Conservation (phyloP, 139 green algal species). For the Diplosphaera chodatii region DNA sequence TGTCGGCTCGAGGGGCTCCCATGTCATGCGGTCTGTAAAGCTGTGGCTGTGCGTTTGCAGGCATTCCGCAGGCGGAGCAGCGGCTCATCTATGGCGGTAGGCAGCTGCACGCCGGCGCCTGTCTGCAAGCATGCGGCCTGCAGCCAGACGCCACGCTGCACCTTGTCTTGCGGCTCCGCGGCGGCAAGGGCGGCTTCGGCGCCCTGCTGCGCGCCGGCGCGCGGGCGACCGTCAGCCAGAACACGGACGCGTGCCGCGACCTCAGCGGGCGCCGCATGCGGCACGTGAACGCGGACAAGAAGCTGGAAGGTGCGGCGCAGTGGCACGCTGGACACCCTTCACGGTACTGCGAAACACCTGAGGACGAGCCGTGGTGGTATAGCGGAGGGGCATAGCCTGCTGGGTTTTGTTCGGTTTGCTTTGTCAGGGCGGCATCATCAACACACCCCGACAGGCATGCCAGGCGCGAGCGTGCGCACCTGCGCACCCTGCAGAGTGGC, state of each 20-base stretch:
- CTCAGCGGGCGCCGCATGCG: conserved; percentile 75
- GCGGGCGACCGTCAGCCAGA: conserved; percentile 74
- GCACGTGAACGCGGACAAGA: conserved; percentile 64
- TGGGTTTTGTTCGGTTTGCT: no score
- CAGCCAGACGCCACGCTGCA: conserved; percentile 25
- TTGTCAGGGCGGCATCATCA: no score
- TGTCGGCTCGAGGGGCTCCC: no score
- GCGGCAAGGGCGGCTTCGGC: conserved; percentile 92
- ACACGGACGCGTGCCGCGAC: conserved; percentile 90
- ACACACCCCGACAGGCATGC: no score
- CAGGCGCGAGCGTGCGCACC: no score
- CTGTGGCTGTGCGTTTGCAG: background rate
- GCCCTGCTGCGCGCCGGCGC: conserved; percentile 85
- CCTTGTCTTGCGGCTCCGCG: conserved; percentile 47
- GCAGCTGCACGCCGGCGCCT: conserved; percentile 13
- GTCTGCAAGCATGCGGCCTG: background rate
- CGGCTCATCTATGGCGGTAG: conserved; percentile 19
- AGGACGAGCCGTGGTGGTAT: no score
- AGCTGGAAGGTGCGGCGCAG: conserved; percentile 40
- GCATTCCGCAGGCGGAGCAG: conserved; percentile 8
- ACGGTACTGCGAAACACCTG: no score
- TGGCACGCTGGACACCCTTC: no score
- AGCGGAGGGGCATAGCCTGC: no score
- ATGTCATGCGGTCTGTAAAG: no score
- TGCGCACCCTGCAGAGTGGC: conserved; percentile 62